Base-by-base conservation (phyloP, 2,329 filamentous ascomycete genomes). In the Karstenula rhodostoma region DNA sequence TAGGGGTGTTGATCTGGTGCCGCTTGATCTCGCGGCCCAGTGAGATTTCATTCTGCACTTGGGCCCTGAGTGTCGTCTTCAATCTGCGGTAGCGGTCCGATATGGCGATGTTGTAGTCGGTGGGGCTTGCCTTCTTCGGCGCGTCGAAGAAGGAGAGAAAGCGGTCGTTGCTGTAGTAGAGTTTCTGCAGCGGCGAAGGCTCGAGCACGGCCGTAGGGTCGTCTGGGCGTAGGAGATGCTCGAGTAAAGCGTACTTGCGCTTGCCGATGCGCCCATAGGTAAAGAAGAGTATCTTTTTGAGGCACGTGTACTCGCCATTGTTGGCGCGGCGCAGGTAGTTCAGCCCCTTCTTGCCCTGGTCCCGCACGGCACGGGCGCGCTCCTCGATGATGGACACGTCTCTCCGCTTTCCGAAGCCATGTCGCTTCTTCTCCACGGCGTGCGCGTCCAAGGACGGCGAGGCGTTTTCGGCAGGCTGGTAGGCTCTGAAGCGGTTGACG, bases 241-340 rank as follows among this genome's bases (percentile, higher is more conserved):
- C 56, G 1, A 75, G 60, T 49, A 89, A 71, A 10, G 82, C 74
- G 59, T 83, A 78, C 66, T 85, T 80, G 33, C 85, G 78, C 63
- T 76, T 81, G 9, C 87, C 87, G 33, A 77, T 79, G 54, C 87
- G 82, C 15, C 86, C 87, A 67, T 89, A 89, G 15, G 86, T 81
- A 60, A 82, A 73, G 33, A 81, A 74, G 22, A 90, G 74, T 12
- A 88, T 78, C 57, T 82, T 84, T 47, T 83, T 77, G 19, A 89
- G 72, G 15, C 82, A 79, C 15, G 73, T 73, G 15, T 75, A 65
- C 55, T 87, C 84, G 61, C 87, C 87, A 59, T 83, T 76, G 66
- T 88, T 89, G 22, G 86, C 87, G 50, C 83, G 80, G 2, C 79
- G 80, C 8, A 87, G 72, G 6, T 75, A 75, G 37, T 83, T 78